Conservation (phyloP, 495 filamentous ascomycete genomes). For the Patellaria atrata region DNA sequence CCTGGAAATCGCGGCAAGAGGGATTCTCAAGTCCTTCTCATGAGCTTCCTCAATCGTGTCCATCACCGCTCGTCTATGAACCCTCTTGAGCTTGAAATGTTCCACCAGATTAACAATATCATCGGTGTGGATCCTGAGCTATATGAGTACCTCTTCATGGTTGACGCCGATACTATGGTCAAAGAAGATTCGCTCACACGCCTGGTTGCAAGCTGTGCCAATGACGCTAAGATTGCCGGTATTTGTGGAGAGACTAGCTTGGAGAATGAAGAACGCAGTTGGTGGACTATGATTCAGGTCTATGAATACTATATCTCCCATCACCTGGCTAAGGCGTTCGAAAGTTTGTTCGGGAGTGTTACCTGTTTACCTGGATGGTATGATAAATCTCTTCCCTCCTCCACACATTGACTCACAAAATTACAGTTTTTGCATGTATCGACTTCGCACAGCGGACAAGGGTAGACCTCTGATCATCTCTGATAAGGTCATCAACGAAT, state of each 20-base stretch:
- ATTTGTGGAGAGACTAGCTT: slow-evolving; percentile 96
- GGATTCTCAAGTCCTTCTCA: slow-evolving; percentile 78
- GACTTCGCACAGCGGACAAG: slow-evolving; percentile 79
- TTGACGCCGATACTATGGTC: slow-evolving; percentile 95
- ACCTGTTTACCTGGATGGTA: slow-evolving; percentile 98
- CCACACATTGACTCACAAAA: slow-evolving; percentile 22
- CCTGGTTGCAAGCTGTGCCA: slow-evolving; percentile 81
- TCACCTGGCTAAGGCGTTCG: slow-evolving; percentile 85
- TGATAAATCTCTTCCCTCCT: slow-evolving; percentile 26
- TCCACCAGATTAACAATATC: slow-evolving; percentile 98
- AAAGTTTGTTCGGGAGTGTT: slow-evolving; percentile 87
- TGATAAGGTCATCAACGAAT: slow-evolving; percentile 72
- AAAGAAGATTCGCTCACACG: slow-evolving; percentile 84
- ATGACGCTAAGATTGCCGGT: slow-evolving; percentile 89
- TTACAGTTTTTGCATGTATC: slow-evolving; percentile 94
- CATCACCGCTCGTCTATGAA: slow-evolving; percentile 89
- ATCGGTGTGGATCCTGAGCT: slow-evolving; percentile 96
- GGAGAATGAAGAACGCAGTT: slow-evolving; percentile 83
- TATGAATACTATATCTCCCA: slow-evolving; percentile 98
- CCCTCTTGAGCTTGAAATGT: slow-evolving; percentile 91
- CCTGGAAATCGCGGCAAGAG: slow-evolving; percentile 97
- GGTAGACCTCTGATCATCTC: slow-evolving; percentile 87
- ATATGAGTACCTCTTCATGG: slow-evolving; percentile 95
- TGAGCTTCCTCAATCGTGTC: slow-evolving; percentile 91
- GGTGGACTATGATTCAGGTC: slow-evolving; percentile 99